Conservation (phyloP, 2,329 filamentous ascomycete species). For the Rhytidhysteron rufulum region DNA sequence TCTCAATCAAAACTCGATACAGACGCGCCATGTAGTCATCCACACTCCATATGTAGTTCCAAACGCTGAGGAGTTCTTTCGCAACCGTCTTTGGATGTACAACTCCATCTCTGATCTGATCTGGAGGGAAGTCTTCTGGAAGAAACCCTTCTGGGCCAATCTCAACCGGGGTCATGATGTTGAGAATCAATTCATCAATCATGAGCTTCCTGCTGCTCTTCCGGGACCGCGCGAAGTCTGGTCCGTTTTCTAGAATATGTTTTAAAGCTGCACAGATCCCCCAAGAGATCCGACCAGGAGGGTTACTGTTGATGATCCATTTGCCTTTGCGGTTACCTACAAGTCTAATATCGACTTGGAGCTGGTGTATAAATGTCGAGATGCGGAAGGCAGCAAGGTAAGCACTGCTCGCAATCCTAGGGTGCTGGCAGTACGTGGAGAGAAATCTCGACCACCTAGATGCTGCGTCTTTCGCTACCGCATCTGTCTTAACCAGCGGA, state of each 20-base stretch:
- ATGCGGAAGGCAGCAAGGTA: slow-evolving; percentile 3
- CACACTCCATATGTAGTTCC: slow-evolving; percentile 29
- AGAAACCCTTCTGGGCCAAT: slow-evolving; percentile 13
- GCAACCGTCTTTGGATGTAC: slow-evolving; percentile 26
- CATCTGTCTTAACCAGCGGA: slow-evolving; percentile 17
- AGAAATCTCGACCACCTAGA: not conserved
- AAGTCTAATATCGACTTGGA: slow-evolving; percentile 28
- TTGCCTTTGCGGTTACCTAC: slow-evolving; percentile 18
- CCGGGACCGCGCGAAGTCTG: slow-evolving; percentile 12
- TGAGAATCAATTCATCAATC: slow-evolving; percentile 29
- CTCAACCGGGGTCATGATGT: slow-evolving; percentile 21
- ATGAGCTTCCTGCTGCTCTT: slow-evolving; percentile 9
- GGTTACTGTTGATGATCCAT: slow-evolving; percentile 13
- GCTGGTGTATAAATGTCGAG: slow-evolving; percentile 17
- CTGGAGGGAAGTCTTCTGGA: slow-evolving; percentile 15
- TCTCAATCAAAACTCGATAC: slow-evolving; percentile 23
- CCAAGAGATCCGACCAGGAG: slow-evolving; percentile 26
- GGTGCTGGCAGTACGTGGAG: slow-evolving; percentile 7
- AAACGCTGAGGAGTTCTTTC: slow-evolving; percentile 26
- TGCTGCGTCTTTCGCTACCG: not conserved
- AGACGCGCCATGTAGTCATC: slow-evolving; percentile 21
- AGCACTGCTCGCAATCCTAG: slow-evolving; percentile 6
- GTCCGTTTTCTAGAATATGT: slow-evolving; percentile 23
- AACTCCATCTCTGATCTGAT: slow-evolving; percentile 14
- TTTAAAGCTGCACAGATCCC: slow-evolving; percentile 32